These are phyloP conservation scores for Ilyonectria sp. DNA, from an alignment of 2,329 filamentous ascomycete species.

Conservation along the genomic window DNA sequence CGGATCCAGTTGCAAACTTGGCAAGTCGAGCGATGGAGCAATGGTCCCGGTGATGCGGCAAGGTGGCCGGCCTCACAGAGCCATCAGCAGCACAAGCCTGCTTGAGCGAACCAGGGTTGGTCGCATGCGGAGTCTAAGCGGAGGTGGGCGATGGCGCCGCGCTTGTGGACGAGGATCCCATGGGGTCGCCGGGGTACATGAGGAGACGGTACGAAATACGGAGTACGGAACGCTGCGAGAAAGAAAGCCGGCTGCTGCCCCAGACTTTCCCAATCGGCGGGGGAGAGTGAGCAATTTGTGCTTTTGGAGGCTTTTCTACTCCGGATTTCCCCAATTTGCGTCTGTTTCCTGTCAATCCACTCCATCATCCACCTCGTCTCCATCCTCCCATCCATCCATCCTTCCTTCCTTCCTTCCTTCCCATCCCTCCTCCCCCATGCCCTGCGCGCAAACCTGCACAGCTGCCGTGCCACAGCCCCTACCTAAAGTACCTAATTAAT, in stretches of 20 bases:
- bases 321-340: not conserved
- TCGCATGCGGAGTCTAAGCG: conserved; percentile 23
- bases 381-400: not conserved
- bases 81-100: conserved; percentile 1
- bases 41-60: conserved; percentile 8
- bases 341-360: not conserved
- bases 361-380: not conserved
- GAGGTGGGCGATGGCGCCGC: conserved; percentile 32
- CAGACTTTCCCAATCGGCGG: not conserved
- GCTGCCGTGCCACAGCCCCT: conserved; percentile 15
- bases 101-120: conserved; percentile 5
- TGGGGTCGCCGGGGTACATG: conserved; percentile 27
- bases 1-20: not conserved
- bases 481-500: not conserved
- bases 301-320: not conserved
- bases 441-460: conserved; percentile 1
- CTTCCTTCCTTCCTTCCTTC: not conserved
- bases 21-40: conserved; percentile 15
- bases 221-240: not conserved
- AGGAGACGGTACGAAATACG: not conserved
- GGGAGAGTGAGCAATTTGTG: not conserved
- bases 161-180: conserved; percentile 23
- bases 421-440: conserved; percentile 5
- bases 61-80: not conserved
- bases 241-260: conserved; percentile 8